Evolutionary conservation across 2,329 filamentous ascomycete genomes (phyloP).

Genomic region (Grosmannia clavigera): DNA sequence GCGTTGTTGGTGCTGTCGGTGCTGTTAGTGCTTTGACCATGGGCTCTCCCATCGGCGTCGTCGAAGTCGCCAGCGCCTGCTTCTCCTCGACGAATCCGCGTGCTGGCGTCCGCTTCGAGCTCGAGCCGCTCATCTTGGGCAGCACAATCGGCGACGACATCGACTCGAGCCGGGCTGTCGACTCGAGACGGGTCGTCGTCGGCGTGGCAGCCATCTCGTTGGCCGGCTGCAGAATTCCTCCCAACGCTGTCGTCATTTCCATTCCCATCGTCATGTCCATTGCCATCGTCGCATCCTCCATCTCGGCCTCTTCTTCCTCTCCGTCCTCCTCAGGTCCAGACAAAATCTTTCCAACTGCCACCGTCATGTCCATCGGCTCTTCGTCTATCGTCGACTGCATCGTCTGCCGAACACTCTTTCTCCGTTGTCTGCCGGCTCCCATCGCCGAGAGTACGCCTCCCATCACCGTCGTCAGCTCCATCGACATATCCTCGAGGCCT

Average conservation of each 20-base stretch:
- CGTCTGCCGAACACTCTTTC: constrained; percentile 14
- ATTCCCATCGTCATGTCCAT: constrained; percentile 62
- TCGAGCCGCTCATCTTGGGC: constrained; percentile 13
- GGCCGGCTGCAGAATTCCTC: constrained; percentile 42
- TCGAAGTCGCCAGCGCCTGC: background rate
- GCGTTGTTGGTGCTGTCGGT: background rate
- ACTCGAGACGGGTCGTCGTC: background rate
- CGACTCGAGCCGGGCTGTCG: background rate
- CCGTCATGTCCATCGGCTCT: constrained; percentile 47
- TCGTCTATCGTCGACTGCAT: constrained; percentile 13
- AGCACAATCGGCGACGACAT: background rate
- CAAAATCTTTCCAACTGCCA: constrained; percentile 8
- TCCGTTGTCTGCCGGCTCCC: constrained; percentile 5
- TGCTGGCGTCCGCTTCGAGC: too few species aligned
- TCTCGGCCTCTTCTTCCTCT: constrained; percentile 19
- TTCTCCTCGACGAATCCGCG: too few species aligned
- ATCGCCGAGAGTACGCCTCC: constrained; percentile 34
- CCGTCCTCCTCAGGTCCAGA: constrained; percentile 17
- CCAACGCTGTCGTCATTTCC: constrained; percentile 55
- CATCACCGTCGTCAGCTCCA: constrained; percentile 62
- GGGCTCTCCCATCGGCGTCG: background rate
- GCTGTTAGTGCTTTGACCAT: background rate
- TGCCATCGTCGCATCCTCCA: constrained; percentile 31
- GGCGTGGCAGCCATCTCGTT: background rate
- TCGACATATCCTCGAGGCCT: constrained; percentile 60